Percentiles rank a stretch among this genome's conserved stretches.
These are phyloP conservation scores for Cryptococcus deneoformans DNA, from an alignment of 1,284 basidiomycete species.

Conservation along the genomic window DNA sequence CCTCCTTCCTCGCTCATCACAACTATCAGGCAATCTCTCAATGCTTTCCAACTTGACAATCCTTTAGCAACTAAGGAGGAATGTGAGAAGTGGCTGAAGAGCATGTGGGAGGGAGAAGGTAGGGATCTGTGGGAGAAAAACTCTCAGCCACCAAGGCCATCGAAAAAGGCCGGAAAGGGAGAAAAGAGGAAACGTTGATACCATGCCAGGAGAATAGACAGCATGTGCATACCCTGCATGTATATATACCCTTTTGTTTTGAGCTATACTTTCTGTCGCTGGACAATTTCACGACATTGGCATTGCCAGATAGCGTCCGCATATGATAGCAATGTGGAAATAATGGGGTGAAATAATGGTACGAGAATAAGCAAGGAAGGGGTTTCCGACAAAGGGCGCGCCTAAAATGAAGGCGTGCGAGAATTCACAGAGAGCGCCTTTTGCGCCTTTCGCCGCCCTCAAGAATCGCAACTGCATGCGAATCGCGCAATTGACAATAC, in stretches of 20 bases:
- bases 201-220: neutral
- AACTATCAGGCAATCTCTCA: conserved; percentile 60
- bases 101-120: conserved; percentile 30
- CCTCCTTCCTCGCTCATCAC: conserved; percentile 69
- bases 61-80: conserved; percentile 64
- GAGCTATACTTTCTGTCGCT: no score
- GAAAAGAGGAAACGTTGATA: conserved; percentile 26
- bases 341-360: no score
- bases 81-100: conserved; percentile 64
- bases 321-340: no score
- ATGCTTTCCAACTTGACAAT: conserved; percentile 79
- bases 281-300: no score
- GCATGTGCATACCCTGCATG: neutral
- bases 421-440: no score
- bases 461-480: no score
- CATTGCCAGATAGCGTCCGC: no score
- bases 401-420: no score
- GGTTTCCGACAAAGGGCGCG: no score
- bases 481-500: no score
- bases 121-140: conserved; percentile 22
- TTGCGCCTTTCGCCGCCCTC: no score
- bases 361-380: no score
- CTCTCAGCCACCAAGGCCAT: conserved; percentile 1
- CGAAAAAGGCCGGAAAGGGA: conserved; percentile 4
- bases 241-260: neutral